These are phyloP conservation scores for Mucor indicus DNA, from an alignment of 371 early-diverging fungal species.

Conservation along the genomic window DNA sequence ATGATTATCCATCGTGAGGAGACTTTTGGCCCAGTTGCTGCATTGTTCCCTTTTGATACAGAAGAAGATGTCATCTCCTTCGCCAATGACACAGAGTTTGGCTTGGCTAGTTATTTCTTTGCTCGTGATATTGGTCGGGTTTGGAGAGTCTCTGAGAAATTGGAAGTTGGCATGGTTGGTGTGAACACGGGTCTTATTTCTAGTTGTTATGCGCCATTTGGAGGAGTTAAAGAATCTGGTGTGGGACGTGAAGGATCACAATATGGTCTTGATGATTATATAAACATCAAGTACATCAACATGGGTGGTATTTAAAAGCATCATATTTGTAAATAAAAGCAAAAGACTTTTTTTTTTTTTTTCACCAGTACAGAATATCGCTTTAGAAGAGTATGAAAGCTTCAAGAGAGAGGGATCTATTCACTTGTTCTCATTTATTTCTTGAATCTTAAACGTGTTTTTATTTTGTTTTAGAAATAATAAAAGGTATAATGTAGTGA, in stretches of 20 bases:
- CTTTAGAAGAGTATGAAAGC: no score
- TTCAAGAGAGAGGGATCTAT: no score
- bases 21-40: conserved; percentile 81
- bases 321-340: no score
- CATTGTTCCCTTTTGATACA: conserved; percentile 59
- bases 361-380: no score
- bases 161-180: conserved; percentile 91
- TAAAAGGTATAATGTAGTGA: no score
- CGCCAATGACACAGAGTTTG: conserved; percentile 75
- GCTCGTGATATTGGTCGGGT: conserved; percentile 70
- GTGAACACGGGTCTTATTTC: conserved; percentile 76
- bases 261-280: conserved; percentile 68
- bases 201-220: conserved; percentile 70
- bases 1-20: conserved; percentile 70
- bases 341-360: no score
- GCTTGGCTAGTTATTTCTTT: conserved; percentile 85
- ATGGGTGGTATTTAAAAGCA: conserved; percentile 24
- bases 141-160: conserved; percentile 76
- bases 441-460: no score
- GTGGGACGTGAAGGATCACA: conserved; percentile 77
- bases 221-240: conserved; percentile 83
- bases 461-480: no score
- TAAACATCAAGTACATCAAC: conserved; percentile 60
- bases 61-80: conserved; percentile 71
- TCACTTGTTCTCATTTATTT: no score